phyloP scores from a whole-genome alignment of 768 basidiomycete species.

The Leccinellum luteum region DNA sequence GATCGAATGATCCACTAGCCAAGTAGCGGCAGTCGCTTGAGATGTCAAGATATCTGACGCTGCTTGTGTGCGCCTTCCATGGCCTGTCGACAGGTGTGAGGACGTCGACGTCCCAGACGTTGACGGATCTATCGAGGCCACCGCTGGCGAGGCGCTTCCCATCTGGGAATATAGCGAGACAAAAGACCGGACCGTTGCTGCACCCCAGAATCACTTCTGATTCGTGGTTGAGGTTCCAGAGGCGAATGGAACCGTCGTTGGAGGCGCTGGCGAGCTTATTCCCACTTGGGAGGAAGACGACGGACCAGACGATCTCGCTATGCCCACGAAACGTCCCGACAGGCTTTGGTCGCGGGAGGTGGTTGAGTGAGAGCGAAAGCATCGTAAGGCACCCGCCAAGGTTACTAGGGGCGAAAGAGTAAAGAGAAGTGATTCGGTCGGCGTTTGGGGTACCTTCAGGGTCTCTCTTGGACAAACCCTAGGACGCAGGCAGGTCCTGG shows the following conservation, averaged over 20 bases:
- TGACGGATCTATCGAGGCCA: constrained; percentile 31
- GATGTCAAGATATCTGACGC: constrained; percentile 29
- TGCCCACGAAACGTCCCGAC: constrained; percentile 23
- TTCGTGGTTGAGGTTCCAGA: constrained; percentile 27
- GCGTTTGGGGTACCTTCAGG: constrained; percentile 20
- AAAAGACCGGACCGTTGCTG: constrained; percentile 24
- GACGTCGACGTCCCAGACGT: constrained; percentile 30
- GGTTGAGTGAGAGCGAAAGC: constrained; percentile 32
- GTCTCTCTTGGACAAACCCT: constrained; percentile 29
- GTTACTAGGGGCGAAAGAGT: constrained; percentile 25
- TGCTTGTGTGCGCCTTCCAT: constrained; percentile 25
- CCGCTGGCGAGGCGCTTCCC: constrained; percentile 28
- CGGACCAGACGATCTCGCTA: constrained; percentile 29
- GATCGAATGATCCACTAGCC: constrained; percentile 31
- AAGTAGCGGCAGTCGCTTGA: constrained; percentile 29
- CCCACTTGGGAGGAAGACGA: constrained; percentile 27
- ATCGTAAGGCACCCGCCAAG: constrained; percentile 20
- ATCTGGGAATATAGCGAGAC: constrained; percentile 26
- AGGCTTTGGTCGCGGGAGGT: constrained; percentile 24
- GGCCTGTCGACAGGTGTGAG: constrained; percentile 13
- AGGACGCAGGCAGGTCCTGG: constrained; percentile 30
- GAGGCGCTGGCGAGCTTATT: constrained; percentile 26
- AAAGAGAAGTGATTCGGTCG: constrained; percentile 21
- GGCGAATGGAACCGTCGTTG: constrained; percentile 30
- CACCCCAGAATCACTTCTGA: constrained; percentile 25